These are phyloP conservation scores for Melastoma candidum DNA, from an alignment of 441 rosid genomes.

Conservation along the genomic window DNA sequence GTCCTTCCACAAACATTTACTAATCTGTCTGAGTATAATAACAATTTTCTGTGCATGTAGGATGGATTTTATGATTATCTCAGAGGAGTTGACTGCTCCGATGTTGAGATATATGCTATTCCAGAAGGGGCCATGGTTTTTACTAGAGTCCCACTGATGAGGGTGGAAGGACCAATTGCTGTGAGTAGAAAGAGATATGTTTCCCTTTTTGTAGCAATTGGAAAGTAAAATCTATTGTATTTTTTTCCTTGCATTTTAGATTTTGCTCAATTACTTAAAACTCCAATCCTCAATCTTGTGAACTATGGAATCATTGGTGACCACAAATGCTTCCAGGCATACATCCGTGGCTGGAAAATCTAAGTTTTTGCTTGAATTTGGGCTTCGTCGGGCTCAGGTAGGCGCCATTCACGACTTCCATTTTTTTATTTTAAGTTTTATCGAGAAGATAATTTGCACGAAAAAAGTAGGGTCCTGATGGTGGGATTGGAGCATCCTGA, in stretches of 20 bases:
- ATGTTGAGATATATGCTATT: conserved; percentile 78
- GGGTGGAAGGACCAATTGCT: conserved; percentile 89
- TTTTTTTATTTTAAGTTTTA: no score
- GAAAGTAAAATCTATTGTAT: no score
- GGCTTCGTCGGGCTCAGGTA: conserved; percentile 96
- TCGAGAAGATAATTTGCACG: no score
- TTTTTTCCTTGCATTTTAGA: conserved; percentile 25
- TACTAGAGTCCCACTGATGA: conserved; percentile 83
- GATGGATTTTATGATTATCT: conserved; percentile 78
- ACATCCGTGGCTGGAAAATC: conserved; percentile 83
- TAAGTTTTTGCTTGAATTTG: conserved; percentile 74
- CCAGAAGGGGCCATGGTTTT: conserved; percentile 89
- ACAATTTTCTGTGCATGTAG: conserved; percentile 24
- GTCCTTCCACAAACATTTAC: no score
- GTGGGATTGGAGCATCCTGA: conserved; percentile 95
- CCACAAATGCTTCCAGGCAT: conserved; percentile 90
- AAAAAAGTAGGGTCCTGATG: conserved; percentile 87
- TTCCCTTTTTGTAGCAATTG: background rate
- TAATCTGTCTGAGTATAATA: no score
- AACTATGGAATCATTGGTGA: conserved; percentile 85
- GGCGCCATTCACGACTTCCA: background rate
- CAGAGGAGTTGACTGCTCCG: conserved; percentile 75
- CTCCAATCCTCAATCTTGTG: conserved; percentile 75
- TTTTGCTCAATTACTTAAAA: conserved; percentile 75
- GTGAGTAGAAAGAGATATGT: conserved; percentile 29